Evolutionary conservation across 139 green algal genomes (phyloP).

Genomic region (Tetraselmis striata): DNA sequence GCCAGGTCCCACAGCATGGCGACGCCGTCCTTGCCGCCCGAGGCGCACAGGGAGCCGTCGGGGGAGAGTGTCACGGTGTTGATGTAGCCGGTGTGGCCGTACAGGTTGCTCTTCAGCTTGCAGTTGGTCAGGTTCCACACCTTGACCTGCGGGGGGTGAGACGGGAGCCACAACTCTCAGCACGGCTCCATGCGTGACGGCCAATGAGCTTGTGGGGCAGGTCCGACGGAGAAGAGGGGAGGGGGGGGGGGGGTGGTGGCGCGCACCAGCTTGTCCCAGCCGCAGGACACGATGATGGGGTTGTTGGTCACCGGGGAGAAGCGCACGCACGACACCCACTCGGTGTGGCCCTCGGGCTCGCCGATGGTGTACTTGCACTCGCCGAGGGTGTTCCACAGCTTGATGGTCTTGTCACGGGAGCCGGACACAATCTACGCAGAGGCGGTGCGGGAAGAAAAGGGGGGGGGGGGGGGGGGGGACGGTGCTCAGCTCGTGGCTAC

Average conservation of each 20-base stretch:
- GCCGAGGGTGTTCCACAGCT: constrained; percentile 97
- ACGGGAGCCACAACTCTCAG: neutral
- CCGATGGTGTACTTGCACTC: constrained; percentile 99
- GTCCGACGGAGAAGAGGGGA: neutral
- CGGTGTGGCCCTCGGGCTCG: constrained; percentile 89
- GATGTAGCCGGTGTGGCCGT: constrained; percentile 92
- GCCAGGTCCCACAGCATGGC: constrained; percentile 99
- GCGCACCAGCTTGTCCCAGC: constrained; percentile 98
- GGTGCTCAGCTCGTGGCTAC: too few species aligned
- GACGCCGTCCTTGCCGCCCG: constrained; percentile 92
- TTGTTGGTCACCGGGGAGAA: constrained; percentile 94
- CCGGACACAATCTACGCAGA: constrained; percentile 91
- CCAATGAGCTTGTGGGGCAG: too few species aligned
- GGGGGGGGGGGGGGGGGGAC: too few species aligned
- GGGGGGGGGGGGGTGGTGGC: neutral
- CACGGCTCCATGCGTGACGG: too few species aligned
- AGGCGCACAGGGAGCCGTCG: constrained; percentile 98
- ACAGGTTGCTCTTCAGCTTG: constrained; percentile 96
- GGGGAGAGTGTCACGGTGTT: constrained; percentile 97
- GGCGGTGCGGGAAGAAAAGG: too few species aligned
- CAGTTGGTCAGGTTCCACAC: constrained; percentile 98
- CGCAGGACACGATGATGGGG: constrained; percentile 96
- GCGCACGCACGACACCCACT: constrained; percentile 96
- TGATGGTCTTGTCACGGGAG: constrained; percentile 93
- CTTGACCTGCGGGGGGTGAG: constrained; percentile 43